phyloP scores from a whole-genome alignment of 805 yeast genomes.

The Candida mattraensis region DNA sequence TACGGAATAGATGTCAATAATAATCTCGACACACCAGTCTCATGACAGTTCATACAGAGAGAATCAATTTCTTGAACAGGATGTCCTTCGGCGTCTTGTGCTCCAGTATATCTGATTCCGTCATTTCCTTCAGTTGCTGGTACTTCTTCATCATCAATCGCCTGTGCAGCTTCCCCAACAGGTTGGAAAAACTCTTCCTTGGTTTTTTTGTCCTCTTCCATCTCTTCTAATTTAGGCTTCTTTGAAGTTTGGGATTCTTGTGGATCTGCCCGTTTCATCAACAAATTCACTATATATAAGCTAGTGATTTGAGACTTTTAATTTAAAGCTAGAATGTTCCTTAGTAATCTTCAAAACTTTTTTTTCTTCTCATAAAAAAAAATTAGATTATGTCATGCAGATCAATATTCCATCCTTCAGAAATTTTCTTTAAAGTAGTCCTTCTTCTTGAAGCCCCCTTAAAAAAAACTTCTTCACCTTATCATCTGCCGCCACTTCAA shows the following conservation, averaged over 20 bases:
- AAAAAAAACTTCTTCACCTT: constrained; percentile 44
- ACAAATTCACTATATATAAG: background rate
- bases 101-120: constrained; percentile 68
- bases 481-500: constrained; percentile 55
- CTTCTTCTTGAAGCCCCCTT: constrained; percentile 25
- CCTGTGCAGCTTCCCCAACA: constrained; percentile 61
- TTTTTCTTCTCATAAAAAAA: constrained; percentile 4
- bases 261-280: constrained; percentile 18
- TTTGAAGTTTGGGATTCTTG: constrained; percentile 19
- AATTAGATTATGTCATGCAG: constrained; percentile 1
- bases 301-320: constrained; percentile 2
- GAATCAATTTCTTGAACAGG: constrained; percentile 96
- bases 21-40: constrained; percentile 80
- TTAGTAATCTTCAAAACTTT: background rate
- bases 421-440: constrained; percentile 9
- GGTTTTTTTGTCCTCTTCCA: constrained; percentile 21
- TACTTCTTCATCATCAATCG: constrained; percentile 36
- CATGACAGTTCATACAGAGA: constrained; percentile 91
- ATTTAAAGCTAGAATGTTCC: constrained; percentile 1
- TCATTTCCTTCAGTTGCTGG: constrained; percentile 30
- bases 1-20: constrained; percentile 87
- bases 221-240: constrained; percentile 29
- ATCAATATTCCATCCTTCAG: constrained; percentile 2
- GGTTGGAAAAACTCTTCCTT: constrained; percentile 50
- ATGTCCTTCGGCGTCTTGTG: constrained; percentile 80